Percentiles rank a stretch among this genome's conserved stretches.
Conservation (phyloP, 257 asterid genomes). For the Solanum neorickii region DNA sequence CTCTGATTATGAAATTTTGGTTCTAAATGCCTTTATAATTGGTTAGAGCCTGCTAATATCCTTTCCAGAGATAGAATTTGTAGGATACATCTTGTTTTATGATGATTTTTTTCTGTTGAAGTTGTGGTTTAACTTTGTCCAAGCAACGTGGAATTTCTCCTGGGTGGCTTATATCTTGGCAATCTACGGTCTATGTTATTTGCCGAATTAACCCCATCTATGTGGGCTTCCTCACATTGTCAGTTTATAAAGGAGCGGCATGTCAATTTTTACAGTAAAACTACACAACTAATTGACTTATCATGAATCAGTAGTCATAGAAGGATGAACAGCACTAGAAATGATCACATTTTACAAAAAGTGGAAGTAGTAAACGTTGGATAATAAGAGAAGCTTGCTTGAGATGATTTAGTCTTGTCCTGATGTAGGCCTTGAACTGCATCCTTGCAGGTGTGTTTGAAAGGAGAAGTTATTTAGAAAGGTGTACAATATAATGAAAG, state of each 20-base stretch:
- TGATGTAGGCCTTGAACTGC: not conserved
- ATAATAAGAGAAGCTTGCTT: not conserved
- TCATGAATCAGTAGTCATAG: not conserved
- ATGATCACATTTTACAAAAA: not conserved
- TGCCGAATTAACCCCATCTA: not conserved
- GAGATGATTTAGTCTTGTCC: not conserved
- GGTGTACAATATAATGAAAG: not conserved
- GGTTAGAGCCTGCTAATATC: not conserved
- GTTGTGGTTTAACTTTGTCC: not conserved
- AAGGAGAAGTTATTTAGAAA: not conserved
- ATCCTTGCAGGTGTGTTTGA: not conserved
- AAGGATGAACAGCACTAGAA: not conserved
- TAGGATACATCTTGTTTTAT: not conserved
- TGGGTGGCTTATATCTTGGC: not conserved
- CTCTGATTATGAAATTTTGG: not conserved
- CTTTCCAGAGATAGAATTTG: not conserved
- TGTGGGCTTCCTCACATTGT: not conserved
- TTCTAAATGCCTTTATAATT: not conserved
- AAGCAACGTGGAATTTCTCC: not conserved
- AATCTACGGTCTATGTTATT: not conserved
- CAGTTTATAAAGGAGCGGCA: not conserved
- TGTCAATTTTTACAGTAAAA: not conserved
- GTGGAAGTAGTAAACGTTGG: not conserved
- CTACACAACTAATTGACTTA: not conserved
- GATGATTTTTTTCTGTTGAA: not conserved